phyloP scores from a whole-genome alignment of 2,329 filamentous ascomycete genomes.

The Cordyceps javanica region DNA sequence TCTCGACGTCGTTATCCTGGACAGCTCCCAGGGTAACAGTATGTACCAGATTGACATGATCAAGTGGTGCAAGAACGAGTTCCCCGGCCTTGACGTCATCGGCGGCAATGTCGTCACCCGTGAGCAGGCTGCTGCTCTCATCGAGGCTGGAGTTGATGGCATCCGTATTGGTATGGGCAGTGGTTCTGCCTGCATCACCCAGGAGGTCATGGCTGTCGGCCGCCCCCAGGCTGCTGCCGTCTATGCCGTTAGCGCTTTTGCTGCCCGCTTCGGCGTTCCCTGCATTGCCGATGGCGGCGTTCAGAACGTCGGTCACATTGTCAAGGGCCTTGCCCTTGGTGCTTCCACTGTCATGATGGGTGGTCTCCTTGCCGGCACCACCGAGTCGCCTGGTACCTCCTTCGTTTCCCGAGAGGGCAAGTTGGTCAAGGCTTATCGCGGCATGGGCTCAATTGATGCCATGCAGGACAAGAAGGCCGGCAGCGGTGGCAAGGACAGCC shows the following conservation, averaged over 20 bases:
- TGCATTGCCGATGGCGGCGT: conserved; percentile 98
- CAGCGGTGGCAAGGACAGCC: conserved; percentile 61
- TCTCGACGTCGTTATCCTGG: conserved; percentile 88
- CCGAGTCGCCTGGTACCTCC: conserved; percentile 93
- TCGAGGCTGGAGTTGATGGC: conserved; percentile 90
- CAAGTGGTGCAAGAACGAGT: conserved; percentile 86
- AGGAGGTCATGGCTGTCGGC: conserved; percentile 99
- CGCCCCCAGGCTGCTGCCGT: conserved; percentile 93
- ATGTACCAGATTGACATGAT: conserved; percentile 99
- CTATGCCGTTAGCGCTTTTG: conserved; percentile 82
- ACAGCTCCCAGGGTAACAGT: conserved; percentile 96
- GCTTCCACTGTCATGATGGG: conserved; percentile 99
- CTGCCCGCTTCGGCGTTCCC: conserved; percentile 87
- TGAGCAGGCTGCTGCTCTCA: conserved; percentile 87
- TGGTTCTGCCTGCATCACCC: conserved; percentile 95
- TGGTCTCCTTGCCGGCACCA: conserved; percentile 91
- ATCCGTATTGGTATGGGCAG: conserved; percentile 98
- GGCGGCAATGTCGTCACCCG: conserved; percentile 97
- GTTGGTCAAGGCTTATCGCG: conserved; percentile 97
- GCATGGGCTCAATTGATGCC: conserved; percentile 97
- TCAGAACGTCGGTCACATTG: conserved; percentile 97
- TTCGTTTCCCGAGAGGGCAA: conserved; percentile 95
- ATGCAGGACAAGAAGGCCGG: conserved; percentile 99
- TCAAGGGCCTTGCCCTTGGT: conserved; percentile 93
- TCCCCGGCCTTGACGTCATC: conserved; percentile 85